phyloP scores from a whole-genome alignment of 2,329 filamentous ascomycete genomes.

The Epichloe hybrida region DNA sequence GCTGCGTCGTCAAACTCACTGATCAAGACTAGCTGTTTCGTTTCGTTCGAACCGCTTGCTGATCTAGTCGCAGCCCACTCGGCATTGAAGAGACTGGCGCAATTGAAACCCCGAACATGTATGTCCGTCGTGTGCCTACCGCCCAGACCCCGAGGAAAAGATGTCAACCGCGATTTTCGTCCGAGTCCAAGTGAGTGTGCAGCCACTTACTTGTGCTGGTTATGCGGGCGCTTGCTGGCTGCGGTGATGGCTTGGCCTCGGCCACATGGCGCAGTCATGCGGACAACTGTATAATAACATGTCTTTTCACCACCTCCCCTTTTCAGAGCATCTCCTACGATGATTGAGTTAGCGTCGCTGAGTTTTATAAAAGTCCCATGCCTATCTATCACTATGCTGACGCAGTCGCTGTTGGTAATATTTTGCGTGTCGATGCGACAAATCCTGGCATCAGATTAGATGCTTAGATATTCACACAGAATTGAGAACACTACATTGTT shows the following conservation, averaged over 20 bases:
- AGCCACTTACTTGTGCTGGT: not conserved
- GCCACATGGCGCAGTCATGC: not conserved
- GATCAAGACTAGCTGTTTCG: not conserved
- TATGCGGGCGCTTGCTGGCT: not conserved
- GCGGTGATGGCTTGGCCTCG: not conserved
- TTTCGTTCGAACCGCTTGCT: not conserved
- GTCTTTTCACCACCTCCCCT: no score
- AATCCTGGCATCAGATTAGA: not conserved
- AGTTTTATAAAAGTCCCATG: no score
- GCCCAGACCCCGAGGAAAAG: no score
- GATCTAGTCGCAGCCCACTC: not conserved
- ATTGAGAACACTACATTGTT: no score
- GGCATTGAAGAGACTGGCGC: not conserved
- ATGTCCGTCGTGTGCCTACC: not conserved
- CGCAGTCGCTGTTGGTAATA: no score
- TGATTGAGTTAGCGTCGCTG: not conserved
- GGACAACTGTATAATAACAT: not conserved
- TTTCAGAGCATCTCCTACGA: not conserved
- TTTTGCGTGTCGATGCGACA: not conserved
- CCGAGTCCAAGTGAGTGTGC: not conserved
- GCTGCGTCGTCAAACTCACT: not conserved
- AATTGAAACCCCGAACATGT: not conserved
- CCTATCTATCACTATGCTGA: no score
- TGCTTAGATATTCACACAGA: no score
- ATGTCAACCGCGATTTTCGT: not conserved